phyloP scores from a whole-genome alignment of 2,329 filamentous ascomycete genomes.

The Periconia sp. region DNA sequence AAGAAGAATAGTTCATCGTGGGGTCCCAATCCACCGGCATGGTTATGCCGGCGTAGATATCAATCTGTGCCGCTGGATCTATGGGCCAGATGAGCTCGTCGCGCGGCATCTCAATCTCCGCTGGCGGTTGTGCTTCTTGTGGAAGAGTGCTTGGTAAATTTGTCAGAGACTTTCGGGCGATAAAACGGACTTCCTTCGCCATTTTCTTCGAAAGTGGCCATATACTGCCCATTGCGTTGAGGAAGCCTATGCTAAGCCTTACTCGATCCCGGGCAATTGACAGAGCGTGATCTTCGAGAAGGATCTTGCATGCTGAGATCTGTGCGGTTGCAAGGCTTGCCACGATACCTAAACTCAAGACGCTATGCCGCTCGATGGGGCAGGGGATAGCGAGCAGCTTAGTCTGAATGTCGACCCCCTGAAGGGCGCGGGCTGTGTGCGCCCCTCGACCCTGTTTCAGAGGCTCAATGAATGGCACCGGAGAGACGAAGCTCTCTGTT shows the following conservation, averaged over 20 bases:
- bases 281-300: conserved; percentile 59
- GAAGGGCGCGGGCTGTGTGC: conserved; percentile 80
- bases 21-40: conserved; percentile 31
- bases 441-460: conserved; percentile 48
- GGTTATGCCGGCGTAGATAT: conserved; percentile 40
- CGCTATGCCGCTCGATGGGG: conserved; percentile 71
- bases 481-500: conserved; percentile 65
- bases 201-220: conserved; percentile 75
- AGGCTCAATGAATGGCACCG: conserved; percentile 57
- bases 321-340: conserved; percentile 37
- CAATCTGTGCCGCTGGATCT: conserved; percentile 33
- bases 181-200: conserved; percentile 73
- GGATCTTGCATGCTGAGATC: conserved; percentile 68
- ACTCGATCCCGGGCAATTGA: conserved; percentile 75
- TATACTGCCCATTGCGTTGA: conserved; percentile 69
- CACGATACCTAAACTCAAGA: conserved; percentile 36
- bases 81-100: conserved; percentile 39
- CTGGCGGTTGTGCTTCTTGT: conserved; percentile 14
- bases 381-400: conserved; percentile 76
- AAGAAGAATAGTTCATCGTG: conserved; percentile 15
- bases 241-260: conserved; percentile 76
- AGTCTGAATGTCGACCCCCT: conserved; percentile 77
- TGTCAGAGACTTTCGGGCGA: conserved; percentile 70
- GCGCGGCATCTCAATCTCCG: conserved; percentile 32
- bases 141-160: conserved; percentile 13